Evolutionary conservation across 1,139 yeast species (phyloP), one percentile per base, ranked within the genome.

Genomic region (Taphrina communis): DNA sequence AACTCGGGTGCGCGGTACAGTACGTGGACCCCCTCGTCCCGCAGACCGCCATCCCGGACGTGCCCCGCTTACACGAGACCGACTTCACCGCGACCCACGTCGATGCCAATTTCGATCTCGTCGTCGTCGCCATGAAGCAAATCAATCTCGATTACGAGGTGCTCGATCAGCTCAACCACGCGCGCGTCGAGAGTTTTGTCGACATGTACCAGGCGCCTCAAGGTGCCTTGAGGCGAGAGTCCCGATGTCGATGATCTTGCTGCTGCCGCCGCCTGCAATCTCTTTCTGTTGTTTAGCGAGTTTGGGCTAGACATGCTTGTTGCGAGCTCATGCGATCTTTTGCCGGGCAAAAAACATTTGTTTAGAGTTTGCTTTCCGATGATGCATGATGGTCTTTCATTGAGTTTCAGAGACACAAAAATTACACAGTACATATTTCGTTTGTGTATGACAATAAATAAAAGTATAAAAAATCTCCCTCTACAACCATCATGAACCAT

Each of bases 21-120:
- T 58, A 42, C 62, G n/a, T 58, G 9, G 62, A 58, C 25, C 62
- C 62, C 25, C 62, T 58, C 51, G 62, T 58, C 39, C n/a, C 62
- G n/a, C 62, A 58, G 42, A 12, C 11, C 48, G 39, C 42, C 31
- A 17, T 58, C 7, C 62, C 62, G 11, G 14, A 6, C 39, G 42
- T 58, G 25, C 39, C 39, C 7, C 19, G 21, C 25, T n/a, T 58
- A 14, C 39, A 31, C 8, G 62, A 58, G 19, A 25, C 14, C 7
- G 25, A 44, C 6, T 58, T 58, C 14, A 44, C 62, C 41, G 53
- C 62, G n/a, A 21, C 12, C 11, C 25, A 31, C 9, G 25, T 58
- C 35, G 62, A 58, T 31, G 53, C 11, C 21, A 12, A 58, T 17
- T 58, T 58, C 17, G 62, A 58, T 17, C 36, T 58, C 52, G 62